Evolutionary conservation across 352 stramenopile species (phyloP).

Genomic region (Pythium inflatum): DNA sequence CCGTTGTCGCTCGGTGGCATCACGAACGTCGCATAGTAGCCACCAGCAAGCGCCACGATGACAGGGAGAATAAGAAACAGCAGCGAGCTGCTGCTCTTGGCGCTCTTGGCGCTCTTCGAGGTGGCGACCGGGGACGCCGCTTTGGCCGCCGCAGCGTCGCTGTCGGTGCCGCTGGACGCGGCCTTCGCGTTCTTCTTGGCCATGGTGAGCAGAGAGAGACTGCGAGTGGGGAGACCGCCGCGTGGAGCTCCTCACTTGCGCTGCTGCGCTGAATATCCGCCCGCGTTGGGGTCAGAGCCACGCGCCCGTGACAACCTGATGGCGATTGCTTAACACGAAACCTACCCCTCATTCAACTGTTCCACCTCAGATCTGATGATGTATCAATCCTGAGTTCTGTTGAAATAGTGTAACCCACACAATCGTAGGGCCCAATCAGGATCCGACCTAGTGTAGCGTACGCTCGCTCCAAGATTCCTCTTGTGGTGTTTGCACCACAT

Average conservation of each 20-base stretch:
- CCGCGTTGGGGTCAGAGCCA: conserved; percentile 13
- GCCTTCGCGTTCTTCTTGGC: conserved; percentile 21
- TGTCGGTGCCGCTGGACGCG: neutral
- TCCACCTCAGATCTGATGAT: conserved; percentile 5
- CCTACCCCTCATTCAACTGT: no score
- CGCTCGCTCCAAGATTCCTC: neutral
- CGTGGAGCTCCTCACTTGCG: no score
- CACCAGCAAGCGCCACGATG: conserved; percentile 43
- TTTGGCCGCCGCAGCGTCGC: neutral
- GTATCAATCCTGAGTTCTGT: neutral
- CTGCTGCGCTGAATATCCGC: neutral
- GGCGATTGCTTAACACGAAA: no score
- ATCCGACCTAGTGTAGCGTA: neutral
- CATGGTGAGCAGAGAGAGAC: conserved; percentile 14
- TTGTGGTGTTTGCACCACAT: neutral
- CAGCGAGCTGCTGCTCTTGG: conserved; percentile 26
- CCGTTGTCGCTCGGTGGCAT: conserved; percentile 5
- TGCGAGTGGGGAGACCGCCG: neutral
- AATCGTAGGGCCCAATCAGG: neutral
- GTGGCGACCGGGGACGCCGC: neutral
- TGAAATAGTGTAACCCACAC: neutral
- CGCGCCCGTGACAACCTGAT: conserved; percentile 3
- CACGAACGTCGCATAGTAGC: conserved; percentile 27
- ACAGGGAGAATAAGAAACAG: conserved; percentile 42
- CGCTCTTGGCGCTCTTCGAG: conserved; percentile 13